Evolutionary conservation across 2,329 filamentous ascomycete genomes (phyloP), one percentile per base, ranked within the genome.

Genomic region (Fusarium zealandicum): DNA sequence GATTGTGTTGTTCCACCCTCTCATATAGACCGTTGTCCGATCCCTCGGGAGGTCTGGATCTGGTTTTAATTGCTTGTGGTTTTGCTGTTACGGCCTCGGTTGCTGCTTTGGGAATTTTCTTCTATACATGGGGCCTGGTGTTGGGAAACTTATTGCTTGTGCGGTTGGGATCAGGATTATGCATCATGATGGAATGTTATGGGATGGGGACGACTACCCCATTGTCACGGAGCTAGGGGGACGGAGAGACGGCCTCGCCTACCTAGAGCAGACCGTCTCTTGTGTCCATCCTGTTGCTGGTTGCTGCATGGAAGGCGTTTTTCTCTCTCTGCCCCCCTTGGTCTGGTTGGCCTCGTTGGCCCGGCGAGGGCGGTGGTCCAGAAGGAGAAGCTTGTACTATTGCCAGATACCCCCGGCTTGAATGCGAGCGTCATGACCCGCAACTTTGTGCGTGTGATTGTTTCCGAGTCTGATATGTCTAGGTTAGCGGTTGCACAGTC

Each of bases 61-160:
- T 46, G 36, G 28, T 32, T 31, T 32, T 48, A 28, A 56, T 51
- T 52, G 40, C 28, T 45, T 51, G 27, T 42, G 40, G 44, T 40
- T 45, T 54, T 61, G 39, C 46, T 62, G 50, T 36, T 62, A 38
- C 28, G 35, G 37, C 50, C 51, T 28, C 31, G 46, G 54, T 44
- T 48, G 39, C 38, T 55, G 33, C 47, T 56, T 46, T 40, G 58
- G 59, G 58, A 41, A 38, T 22, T 51, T 41, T 16, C 28, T 39
- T 49, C 56, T 48, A 25, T 25, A 57, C 45, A 56, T 38, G 59
- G 59, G 59, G 59, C 59, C 59, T 62, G 59, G 59, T 62, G 59
- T 62, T 62, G 53, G 59, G 59, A 59, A 61, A 45, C 40, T 58
- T 52, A 35, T 38, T 62, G 42, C 38, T 62, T 62, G 54, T 48